phyloP scores from a whole-genome alignment of 768 basidiomycete genomes.

The Auriscalpium orientale region DNA sequence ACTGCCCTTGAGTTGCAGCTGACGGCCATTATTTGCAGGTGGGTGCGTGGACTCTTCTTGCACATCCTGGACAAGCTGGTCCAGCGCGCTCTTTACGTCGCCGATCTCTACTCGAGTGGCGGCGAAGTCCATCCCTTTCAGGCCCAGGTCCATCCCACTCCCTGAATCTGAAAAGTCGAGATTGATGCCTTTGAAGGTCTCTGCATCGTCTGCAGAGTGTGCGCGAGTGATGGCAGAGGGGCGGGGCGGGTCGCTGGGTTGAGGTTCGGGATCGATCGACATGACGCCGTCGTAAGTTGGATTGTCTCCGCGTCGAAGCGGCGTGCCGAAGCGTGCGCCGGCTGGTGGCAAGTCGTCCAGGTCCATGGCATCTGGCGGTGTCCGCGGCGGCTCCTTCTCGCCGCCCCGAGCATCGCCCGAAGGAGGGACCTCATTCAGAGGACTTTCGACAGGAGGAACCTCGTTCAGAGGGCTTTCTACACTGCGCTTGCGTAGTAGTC shows the following conservation, averaged over 20 bases:
- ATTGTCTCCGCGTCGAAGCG: conserved; percentile 14
- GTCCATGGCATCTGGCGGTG: not conserved
- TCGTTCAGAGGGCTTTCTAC: conserved; percentile 32
- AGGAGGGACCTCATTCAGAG: conserved; percentile 17
- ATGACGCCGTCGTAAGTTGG: conserved; percentile 27
- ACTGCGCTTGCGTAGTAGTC: conserved; percentile 38
- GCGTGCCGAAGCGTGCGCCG: not conserved
- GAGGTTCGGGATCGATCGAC: conserved; percentile 25
- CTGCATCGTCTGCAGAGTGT: conserved; percentile 14
- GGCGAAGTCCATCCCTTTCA: conserved; percentile 2
- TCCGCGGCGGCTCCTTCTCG: not conserved
- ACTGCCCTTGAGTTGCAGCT: conserved; percentile 13
- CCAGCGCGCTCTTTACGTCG: conserved; percentile 33
- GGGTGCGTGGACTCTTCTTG: conserved; percentile 13
- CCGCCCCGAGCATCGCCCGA: not conserved
- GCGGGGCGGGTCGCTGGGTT: conserved; percentile 26
- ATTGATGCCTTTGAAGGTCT: conserved; percentile 17
- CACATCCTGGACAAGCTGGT: conserved; percentile 32
- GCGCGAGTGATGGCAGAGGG: conserved; percentile 20
- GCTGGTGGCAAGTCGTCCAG: not conserved
- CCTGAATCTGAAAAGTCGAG: conserved; percentile 12
- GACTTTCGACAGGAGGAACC: conserved; percentile 28
- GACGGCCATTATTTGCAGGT: conserved; percentile 3
- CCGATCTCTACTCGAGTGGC: conserved; percentile 20
- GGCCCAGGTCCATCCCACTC: conserved; percentile 5